A percentile compares a stretch with the other conserved stretches of the same genome.
Evolutionary conservation across 306 rosid species (phyloP).

Genomic region (Fragaria nilgerrensis): DNA sequence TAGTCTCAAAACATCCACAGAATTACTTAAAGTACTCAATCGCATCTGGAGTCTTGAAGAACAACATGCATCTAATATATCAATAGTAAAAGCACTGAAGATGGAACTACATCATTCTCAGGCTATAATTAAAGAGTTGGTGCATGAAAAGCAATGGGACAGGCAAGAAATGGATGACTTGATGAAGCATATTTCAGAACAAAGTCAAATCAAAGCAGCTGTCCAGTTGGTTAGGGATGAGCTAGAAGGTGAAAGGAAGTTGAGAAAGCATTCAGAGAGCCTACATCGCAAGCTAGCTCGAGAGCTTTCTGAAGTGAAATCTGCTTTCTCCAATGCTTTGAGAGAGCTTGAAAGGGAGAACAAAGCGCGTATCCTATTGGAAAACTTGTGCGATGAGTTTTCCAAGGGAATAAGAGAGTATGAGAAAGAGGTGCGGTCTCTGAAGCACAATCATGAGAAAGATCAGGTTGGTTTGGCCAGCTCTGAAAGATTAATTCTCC

Average conservation of each 20-base stretch:
- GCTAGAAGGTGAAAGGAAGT: conserved; percentile 65
- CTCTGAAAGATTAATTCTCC: conserved; percentile 55
- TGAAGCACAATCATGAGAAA: conserved; percentile 45
- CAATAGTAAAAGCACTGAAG: conserved; percentile 52
- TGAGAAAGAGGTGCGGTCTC: conserved; percentile 54
- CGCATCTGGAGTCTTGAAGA: conserved; percentile 76
- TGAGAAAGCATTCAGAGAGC: conserved; percentile 60
- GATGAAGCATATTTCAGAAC: conserved; percentile 38
- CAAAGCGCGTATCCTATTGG: conserved; percentile 60
- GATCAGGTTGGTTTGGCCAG: conserved; percentile 30
- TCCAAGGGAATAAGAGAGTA: conserved; percentile 69
- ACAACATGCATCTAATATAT: conserved; percentile 47
- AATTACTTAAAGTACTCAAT: conserved; percentile 58
- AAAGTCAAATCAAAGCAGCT: conserved; percentile 36
- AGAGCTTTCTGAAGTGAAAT: conserved; percentile 58
- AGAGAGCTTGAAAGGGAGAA: conserved; percentile 75
- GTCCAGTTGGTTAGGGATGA: conserved; percentile 46
- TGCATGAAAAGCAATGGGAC: conserved; percentile 41
- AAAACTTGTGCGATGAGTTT: conserved; percentile 78
- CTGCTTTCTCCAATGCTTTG: conserved; percentile 50
- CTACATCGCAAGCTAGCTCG: conserved; percentile 55
- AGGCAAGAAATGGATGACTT: conserved; percentile 48
- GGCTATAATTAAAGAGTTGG: conserved; percentile 48
- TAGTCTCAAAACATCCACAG: conserved; percentile 43
- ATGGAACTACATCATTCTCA: conserved; percentile 44